Evolutionary conservation across 2,329 filamentous ascomycete genomes (phyloP), one percentile per base, ranked within the genome.

Genomic region (Monosporascus sp.): DNA sequence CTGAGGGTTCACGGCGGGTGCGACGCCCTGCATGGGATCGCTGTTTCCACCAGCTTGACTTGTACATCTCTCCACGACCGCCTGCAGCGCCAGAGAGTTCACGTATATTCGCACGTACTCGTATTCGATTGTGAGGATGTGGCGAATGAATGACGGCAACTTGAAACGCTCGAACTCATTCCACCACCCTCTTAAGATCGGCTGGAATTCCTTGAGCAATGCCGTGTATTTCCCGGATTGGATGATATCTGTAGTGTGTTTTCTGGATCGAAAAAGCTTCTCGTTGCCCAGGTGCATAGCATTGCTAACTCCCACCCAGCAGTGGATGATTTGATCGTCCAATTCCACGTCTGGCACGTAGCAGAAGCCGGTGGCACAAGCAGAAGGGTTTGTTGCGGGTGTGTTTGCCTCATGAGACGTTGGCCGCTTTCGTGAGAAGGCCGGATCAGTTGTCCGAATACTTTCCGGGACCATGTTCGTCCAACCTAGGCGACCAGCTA

Each of bases 101-200:
- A 97, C 82, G 67, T 97, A 97, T 49, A 97, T 88, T 64, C 93
- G 84, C 25, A 93, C 90, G 67, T 97, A 97, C 65, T 97, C 90
- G 65, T 94, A 97, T 73, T 99, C 94, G 60, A 97, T 97, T 7
- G 85, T 87, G 31, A 99, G 77, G 54, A 97, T 92, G 67, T 91
- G 85, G 31, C 81, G 75, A 59, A 85, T 86, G 57, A 80, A 87
- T 22, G 75, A 80, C 2, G 85, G 85, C 50, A 88, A 77, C 52
- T 82, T 80, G 63, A 89, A 87, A n/a, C 83, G 79, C 62, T 96
- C 88, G 65, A 97, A 92, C 56, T 92, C 88, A 43, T 79, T 80
- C 72, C 84, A 87, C 89, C 93, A 97, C 44, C 88, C 82, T 17
- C 77, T 78, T 36, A 97, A 76, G 57, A 91, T 81, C 0, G 89